phyloP scores from a whole-genome alignment of 176 grass and related monocot species.

The maize (Zea mays) region Zm-B73-REFERENCE-NAM-5.0 NC_050105.1:129404501-129405000 shows the following conservation, averaged over 20 bases:
- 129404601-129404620: slow-evolving; percentile 88
- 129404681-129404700: slow-evolving; percentile 7
- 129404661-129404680: slow-evolving; percentile 26
- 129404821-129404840: slow-evolving; percentile 64
- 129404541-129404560: slow-evolving; percentile 59
- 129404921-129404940: slow-evolving; percentile 21
- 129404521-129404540: slow-evolving; percentile 49
- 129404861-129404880: slow-evolving; percentile 88
- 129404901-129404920: slow-evolving; percentile 92
- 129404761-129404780: slow-evolving; percentile 32
- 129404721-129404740: not conserved
- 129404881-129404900: slow-evolving; percentile 83
- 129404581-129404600: slow-evolving; percentile 95
- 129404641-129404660: slow-evolving; percentile 74
- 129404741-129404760: slow-evolving; percentile 21
- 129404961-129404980: slow-evolving; percentile 12
- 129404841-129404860: slow-evolving; percentile 87
- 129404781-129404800: slow-evolving; percentile 66
- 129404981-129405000: slow-evolving; percentile 23
- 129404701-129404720: slow-evolving; percentile 22
- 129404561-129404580: slow-evolving; percentile 64
- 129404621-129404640: slow-evolving; percentile 88
- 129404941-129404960: slow-evolving; percentile 8
- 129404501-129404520: not conserved
- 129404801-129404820: slow-evolving; percentile 63